Evolutionary conservation across 805 yeast genomes (phyloP).

Genomic region (Saccharomycopsis sp.): DNA sequence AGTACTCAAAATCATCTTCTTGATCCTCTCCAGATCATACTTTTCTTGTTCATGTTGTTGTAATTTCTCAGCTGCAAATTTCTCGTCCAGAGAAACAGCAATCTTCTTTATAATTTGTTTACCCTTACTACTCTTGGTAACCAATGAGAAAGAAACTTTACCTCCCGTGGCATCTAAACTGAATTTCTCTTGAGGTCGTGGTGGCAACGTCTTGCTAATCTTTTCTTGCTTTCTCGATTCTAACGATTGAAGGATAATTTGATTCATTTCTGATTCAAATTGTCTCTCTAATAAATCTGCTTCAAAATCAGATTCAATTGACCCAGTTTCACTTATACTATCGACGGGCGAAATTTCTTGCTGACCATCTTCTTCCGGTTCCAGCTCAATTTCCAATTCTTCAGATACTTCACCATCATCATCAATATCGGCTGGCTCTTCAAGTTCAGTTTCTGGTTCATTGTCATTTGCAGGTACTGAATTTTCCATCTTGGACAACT

Average conservation of each 20-base stretch:
- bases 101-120: constrained; percentile 35
- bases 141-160: constrained; percentile 42
- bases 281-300: background rate
- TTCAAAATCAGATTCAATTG: background rate
- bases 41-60: constrained; percentile 44
- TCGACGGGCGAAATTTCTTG: too few species aligned
- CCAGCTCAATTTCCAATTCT: constrained; percentile 16
- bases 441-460: background rate
- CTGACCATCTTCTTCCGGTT: constrained; percentile 1
- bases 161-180: background rate
- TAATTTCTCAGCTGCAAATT: constrained; percentile 45
- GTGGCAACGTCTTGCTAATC: background rate
- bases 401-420: constrained; percentile 21
- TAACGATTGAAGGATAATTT: background rate
- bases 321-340: too few species aligned
- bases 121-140: constrained; percentile 46
- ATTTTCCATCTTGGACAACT: background rate
- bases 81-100: constrained; percentile 47
- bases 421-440: constrained; percentile 7
- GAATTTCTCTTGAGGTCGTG: background rate
- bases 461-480: constrained; percentile 11
- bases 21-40: constrained; percentile 50
- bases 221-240: constrained; percentile 1
- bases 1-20: constrained; percentile 42
- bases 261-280: background rate